Evolutionary conservation across 331 rosid species (phyloP), one percentile per base, ranked within the genome.

Genomic region (Phaseolus coccineus): DNA sequence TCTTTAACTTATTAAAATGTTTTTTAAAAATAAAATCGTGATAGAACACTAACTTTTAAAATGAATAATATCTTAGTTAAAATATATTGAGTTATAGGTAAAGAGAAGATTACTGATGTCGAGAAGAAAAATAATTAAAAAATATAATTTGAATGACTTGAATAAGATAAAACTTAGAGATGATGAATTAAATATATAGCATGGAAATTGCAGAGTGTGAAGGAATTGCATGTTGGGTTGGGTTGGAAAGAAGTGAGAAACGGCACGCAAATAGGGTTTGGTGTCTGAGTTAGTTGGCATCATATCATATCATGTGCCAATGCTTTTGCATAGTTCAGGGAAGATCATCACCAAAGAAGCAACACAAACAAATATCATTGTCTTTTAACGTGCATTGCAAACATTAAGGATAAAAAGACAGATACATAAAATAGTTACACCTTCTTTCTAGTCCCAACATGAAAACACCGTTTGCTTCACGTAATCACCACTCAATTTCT

Each of bases 401-500:
- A 42, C 8, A 42, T 42, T 42, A 42, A 42, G 47, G 47, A 9
- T 8, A 42, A 2, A 42, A 42, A 42, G 13, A 42, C 13, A 42
- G 13, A 42, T 42, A 42, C 56, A 50, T 30, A 61, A 61, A 37
- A 61, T 42, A 56, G 55, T 76, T 66, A 69, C 73, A 31, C 47
- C 74, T 74, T 55, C 47, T 78, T 74, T 55, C 61, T 78, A 74
- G 71, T 80, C 63, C 82, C 81, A 62, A 69, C 78, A 46, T 62
- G 31, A 22, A 69, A 71, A 76, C 74, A 59, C 75, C 89, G 85
- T 86, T 16, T 61, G 83, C 85, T 80, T 80, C 89, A 86, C 85
- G 89, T 69, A 85, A 73, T 85, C 65, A 57, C 77, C 67, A 46
- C 58, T 64, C 63, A 27, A 33, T 47, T 66, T 70, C 82, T 75